Conservation (phyloP, 805 yeast species). For the Schwanniomyces polymorphus region DNA sequence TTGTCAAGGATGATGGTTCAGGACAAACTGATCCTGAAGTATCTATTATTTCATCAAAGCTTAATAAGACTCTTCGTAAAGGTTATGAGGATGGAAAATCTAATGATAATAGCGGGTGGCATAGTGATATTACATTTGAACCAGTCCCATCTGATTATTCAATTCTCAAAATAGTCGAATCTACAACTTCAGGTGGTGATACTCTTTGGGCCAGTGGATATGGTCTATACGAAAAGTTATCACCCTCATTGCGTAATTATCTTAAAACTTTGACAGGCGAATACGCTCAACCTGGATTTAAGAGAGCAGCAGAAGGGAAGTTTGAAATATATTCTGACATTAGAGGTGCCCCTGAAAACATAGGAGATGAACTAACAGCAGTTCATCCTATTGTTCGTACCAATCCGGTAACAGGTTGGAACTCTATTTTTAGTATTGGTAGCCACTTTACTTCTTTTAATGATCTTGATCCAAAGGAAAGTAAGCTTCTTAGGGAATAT, state of each 20-base stretch:
- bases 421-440: constrained; percentile 24
- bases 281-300: constrained; percentile 13
- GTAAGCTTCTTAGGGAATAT: constrained; percentile 43
- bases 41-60: constrained; percentile 6
- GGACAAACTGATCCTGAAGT: constrained; percentile 8
- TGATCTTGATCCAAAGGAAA: constrained; percentile 6
- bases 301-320: constrained; percentile 27
- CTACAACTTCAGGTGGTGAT: constrained; percentile 54
- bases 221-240: constrained; percentile 53
- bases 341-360: constrained; percentile 19
- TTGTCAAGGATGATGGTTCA: constrained; percentile 4
- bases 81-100: background rate
- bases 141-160: constrained; percentile 58
- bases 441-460: constrained; percentile 14
- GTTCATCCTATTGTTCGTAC: constrained; percentile 29
- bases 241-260: constrained; percentile 37
- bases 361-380: constrained; percentile 15
- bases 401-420: constrained; percentile 31
- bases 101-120: constrained; percentile 31
- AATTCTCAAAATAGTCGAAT: constrained; percentile 51
- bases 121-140: constrained; percentile 58
- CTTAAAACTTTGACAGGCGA: constrained; percentile 7
- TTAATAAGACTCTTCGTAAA: constrained; percentile 1
- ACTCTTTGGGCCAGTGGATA: constrained; percentile 55
- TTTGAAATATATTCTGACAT: constrained; percentile 24